These are phyloP conservation scores for Raffaelea albimanens DNA, from an alignment of 2,329 filamentous ascomycete species.

Conservation along the genomic window DNA sequence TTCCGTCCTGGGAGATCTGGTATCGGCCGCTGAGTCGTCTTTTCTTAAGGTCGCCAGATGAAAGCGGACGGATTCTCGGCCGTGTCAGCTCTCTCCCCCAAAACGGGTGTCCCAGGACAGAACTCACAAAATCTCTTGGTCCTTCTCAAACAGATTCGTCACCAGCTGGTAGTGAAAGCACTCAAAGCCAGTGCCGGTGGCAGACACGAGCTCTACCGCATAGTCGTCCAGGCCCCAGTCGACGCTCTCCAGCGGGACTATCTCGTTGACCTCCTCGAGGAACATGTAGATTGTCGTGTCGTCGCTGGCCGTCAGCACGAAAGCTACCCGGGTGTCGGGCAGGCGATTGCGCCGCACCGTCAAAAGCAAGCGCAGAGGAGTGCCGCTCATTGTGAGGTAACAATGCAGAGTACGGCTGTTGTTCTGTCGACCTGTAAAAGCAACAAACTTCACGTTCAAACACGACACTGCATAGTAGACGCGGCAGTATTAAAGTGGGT, in stretches of 20 bases:
- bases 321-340: slow-evolving; percentile 63
- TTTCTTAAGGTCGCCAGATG: slow-evolving; percentile 63
- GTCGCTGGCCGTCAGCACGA: slow-evolving; percentile 49
- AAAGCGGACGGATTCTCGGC: slow-evolving; percentile 65
- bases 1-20: slow-evolving; percentile 72
- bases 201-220: slow-evolving; percentile 59
- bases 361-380: slow-evolving; percentile 61
- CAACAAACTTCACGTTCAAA: too few relatives aligned
- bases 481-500: neutral
- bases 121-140: slow-evolving; percentile 72
- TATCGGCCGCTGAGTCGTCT: slow-evolving; percentile 66
- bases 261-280: slow-evolving; percentile 67
- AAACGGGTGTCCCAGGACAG: too few relatives aligned
- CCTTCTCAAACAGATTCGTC: slow-evolving; percentile 61
- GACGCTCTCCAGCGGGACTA: slow-evolving; percentile 69
- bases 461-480: too few relatives aligned
- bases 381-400: slow-evolving; percentile 20
- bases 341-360: slow-evolving; percentile 64
- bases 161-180: slow-evolving; percentile 78
- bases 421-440: neutral
- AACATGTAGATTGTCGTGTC: slow-evolving; percentile 67
- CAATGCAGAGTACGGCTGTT: neutral
- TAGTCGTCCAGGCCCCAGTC: slow-evolving; percentile 90
- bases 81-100: neutral
- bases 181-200: slow-evolving; percentile 59